Conservation (phyloP, 495 filamentous ascomycete species). For the Saxispiralis lemnorum region DNA sequence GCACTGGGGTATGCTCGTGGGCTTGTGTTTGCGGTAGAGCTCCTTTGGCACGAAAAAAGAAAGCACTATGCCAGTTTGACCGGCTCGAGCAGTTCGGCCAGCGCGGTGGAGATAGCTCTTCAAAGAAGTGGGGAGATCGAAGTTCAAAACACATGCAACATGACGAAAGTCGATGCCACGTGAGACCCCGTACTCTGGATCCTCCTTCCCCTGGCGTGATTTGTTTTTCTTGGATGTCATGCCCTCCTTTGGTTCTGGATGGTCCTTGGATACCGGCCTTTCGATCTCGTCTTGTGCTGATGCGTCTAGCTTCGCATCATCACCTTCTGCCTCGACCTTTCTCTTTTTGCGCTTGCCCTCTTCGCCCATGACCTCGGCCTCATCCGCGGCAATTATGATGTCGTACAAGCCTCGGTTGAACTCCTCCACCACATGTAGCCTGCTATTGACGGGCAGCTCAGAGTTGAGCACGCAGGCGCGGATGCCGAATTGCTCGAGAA, state of each 20-base stretch:
- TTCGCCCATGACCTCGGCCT: slow-evolving; percentile 65
- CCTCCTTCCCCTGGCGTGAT: slow-evolving; percentile 24
- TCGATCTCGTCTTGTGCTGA: neutral
- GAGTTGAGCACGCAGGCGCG: slow-evolving; percentile 89
- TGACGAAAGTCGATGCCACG: slow-evolving; percentile 94
- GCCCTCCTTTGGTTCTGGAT: slow-evolving; percentile 15
- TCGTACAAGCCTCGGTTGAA: slow-evolving; percentile 95
- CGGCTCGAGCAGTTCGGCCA: slow-evolving; percentile 80
- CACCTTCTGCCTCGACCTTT: slow-evolving; percentile 21
- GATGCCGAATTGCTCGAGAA: slow-evolving; percentile 90
- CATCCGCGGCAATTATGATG: slow-evolving; percentile 90
- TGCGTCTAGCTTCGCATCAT: neutral
- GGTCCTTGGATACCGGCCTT: slow-evolving; percentile 8
- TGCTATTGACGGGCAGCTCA: slow-evolving; percentile 79
- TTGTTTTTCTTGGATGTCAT: slow-evolving; percentile 5
- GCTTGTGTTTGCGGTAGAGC: slow-evolving; percentile 69
- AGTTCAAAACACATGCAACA: slow-evolving; percentile 88
- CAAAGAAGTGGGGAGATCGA: slow-evolving; percentile 75
- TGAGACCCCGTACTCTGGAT: slow-evolving; percentile 81
- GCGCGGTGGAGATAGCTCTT: slow-evolving; percentile 92
- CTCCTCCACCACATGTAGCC: slow-evolving; percentile 87
- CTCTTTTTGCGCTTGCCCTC: slow-evolving; percentile 27
- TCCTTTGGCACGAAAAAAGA: slow-evolving; percentile 76
- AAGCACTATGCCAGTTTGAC: slow-evolving; percentile 81
- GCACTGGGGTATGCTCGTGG: slow-evolving; percentile 52